A percentile compares a stretch with the other conserved stretches of the same genome.
These are phyloP conservation scores for Dichotomopilus funicola DNA, from an alignment of 2,329 filamentous ascomycete species.

Conservation along the genomic window DNA sequence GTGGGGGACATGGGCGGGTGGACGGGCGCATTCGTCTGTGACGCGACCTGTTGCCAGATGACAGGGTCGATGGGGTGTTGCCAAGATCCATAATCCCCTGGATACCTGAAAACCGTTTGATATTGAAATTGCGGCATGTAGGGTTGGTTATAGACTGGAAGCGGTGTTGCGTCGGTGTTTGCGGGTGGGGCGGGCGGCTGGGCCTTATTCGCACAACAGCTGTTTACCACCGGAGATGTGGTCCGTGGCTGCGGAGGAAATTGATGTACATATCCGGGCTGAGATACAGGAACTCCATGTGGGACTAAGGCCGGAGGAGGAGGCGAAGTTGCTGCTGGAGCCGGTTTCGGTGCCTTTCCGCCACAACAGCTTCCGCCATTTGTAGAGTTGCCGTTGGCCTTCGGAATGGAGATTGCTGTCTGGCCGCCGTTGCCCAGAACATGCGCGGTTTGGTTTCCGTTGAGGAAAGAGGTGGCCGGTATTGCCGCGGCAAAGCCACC, in stretches of 20 bases:
- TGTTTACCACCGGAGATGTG: conserved; percentile 6
- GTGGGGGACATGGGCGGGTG: conserved; percentile 5
- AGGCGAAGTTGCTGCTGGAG: background rate
- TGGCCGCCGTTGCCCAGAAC: conserved; percentile 18
- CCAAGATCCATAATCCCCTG: conserved; percentile 48
- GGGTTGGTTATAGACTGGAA: conserved; percentile 9
- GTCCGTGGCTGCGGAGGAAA: conserved; percentile 29
- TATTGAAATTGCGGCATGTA: conserved; percentile 34
- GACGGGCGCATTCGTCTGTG: conserved; percentile 13
- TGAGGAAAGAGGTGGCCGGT: conserved; percentile 5
- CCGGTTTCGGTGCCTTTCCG: conserved; percentile 23
- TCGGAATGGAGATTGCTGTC: conserved; percentile 6
- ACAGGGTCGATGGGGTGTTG: conserved; percentile 49
- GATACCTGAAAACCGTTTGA: conserved; percentile 46
- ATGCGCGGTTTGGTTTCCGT: conserved; percentile 11
- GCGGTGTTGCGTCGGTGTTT: conserved; percentile 2
- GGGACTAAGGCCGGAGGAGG: too few relatives aligned
- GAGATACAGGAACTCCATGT: background rate
- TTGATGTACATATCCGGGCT: conserved; percentile 9
- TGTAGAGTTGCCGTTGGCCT: conserved; percentile 13
- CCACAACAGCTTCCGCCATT: conserved; percentile 30
- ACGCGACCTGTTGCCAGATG: conserved; percentile 42
- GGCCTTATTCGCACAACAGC: conserved; percentile 18
- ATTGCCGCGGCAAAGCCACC: conserved; percentile 10
- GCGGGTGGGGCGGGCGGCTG: background rate